These are phyloP conservation scores for Monosporascus sp. DNA, from an alignment of 2,329 filamentous ascomycete species.

Conservation along the genomic window DNA sequence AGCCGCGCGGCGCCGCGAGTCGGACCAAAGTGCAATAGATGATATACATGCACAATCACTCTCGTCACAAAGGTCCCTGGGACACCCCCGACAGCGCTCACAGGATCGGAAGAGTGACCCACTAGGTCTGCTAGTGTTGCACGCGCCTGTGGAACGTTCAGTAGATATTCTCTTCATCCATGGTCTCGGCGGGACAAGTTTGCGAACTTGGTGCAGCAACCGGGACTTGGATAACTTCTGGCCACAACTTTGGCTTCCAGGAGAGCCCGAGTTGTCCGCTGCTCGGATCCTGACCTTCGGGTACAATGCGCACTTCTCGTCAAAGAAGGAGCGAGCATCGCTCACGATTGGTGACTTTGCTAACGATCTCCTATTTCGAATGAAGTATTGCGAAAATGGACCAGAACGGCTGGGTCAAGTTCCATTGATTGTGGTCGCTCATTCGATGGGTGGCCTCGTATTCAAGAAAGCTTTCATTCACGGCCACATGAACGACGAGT, in stretches of 20 bases:
- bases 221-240: conserved; percentile 12
- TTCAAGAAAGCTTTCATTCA: conserved; percentile 15
- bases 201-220: conserved; percentile 16
- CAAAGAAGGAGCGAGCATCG: conserved; percentile 6
- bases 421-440: conserved; percentile 14
- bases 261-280: conserved; percentile 8
- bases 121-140: conserved; percentile 9
- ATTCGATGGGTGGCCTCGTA: conserved; percentile 16
- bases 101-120: conserved; percentile 5
- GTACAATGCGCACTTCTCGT: conserved; percentile 17
- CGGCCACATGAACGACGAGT: conserved; percentile 13
- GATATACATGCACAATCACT: not conserved
- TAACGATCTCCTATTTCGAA: conserved; percentile 16
- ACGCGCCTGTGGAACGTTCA: conserved; percentile 6
- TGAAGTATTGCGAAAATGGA: conserved; percentile 14
- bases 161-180: conserved; percentile 23
- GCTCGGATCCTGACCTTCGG: conserved; percentile 19
- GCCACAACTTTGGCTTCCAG: conserved; percentile 16
- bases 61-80: not conserved
- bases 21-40: not conserved
- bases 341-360: conserved; percentile 17
- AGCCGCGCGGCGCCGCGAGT: not conserved
- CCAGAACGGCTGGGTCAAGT: conserved; percentile 11
- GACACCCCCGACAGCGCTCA: not conserved
- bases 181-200: conserved; percentile 18